Conservation (phyloP, 768 basidiomycete genomes). For the Rhodotorula diobovata region DNA sequence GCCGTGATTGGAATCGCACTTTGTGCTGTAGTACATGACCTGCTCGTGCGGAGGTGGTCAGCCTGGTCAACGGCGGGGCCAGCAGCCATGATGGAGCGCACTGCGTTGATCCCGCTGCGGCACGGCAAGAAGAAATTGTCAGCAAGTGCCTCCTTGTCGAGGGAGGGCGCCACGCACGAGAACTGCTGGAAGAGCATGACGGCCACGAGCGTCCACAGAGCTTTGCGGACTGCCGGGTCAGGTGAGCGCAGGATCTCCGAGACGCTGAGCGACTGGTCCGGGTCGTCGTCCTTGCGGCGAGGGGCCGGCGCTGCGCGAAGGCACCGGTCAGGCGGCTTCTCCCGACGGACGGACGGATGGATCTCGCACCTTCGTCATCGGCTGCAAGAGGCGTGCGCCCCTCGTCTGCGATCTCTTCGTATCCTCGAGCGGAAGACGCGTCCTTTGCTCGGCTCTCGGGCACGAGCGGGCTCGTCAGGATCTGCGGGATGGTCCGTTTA, state of each 20-base stretch:
- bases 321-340: rapidly evolving
- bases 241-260: conserved; percentile 6
- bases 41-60: conserved; percentile 41
- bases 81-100: conserved; percentile 4
- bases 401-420: conserved; percentile 6
- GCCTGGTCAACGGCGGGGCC: too few species aligned
- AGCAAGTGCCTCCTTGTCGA: not conserved
- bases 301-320: not conserved
- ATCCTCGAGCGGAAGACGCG: not conserved
- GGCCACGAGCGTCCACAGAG: conserved; percentile 63
- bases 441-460: conserved; percentile 8
- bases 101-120: conserved; percentile 57
- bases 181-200: conserved; percentile 74
- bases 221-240: conserved; percentile 51
- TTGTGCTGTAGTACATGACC: conserved; percentile 67
- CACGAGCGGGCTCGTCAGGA: conserved; percentile 11
- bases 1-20: not conserved
- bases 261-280: not conserved
- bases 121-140: not conserved
- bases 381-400: conserved; percentile 18
- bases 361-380: not conserved
- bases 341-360: not conserved
- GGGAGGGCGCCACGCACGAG: conserved; percentile 53
- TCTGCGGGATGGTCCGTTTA: not conserved
- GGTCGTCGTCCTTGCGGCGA: not conserved